Base-by-base conservation (phyloP, 306 rosid genomes). In the Cicer yamashitae region DNA sequence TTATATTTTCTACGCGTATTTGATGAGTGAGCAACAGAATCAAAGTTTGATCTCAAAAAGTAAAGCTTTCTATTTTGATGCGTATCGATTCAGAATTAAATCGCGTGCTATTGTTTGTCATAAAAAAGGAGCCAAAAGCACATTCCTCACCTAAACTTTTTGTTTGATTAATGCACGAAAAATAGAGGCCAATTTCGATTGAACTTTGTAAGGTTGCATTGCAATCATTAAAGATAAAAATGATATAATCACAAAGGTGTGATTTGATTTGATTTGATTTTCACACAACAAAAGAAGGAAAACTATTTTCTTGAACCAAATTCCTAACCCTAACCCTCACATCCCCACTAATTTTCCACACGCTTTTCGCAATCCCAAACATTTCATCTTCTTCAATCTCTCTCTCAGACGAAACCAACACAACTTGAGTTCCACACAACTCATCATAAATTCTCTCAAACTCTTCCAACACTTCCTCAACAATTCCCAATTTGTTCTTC, bases 401-500 rank as follows among this genome's bases (percentile, higher is more conserved):
- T 38, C 25, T 48, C 2, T 10, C 51, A 0, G 91, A 91, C 10
- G 90, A 86, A 76, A 87, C 86, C 84, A 86, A 75, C 1, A 91
- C 92, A 71, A 85, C 82, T 70, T 83, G 87, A 15, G 89, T 83
- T 34, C 93, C 89, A 74, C 80, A 86, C 39, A 91, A 54, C 52
- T 88, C 86, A 22, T 77, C 91, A 17, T 89, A 91, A 25, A 93
- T 86, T 88, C 97, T 89, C 85, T 71, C 82, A 40, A 91, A 89
- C 73, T 89, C 97, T 69, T 83, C 84, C 86, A 89, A 82, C 63
- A 89, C 88, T 43, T 86, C 51, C 38, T 53, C 65, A 67, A 89
- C 68, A 71, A 89, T 79, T 13, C 84, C 87, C 67, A 81, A 10
- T 63, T 77, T 91, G 11, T 80, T 80, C 84, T 84, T 93, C 86